These are phyloP conservation scores for Amanita brunnescens DNA, from an alignment of 768 basidiomycete genomes.

Conservation along the genomic window DNA sequence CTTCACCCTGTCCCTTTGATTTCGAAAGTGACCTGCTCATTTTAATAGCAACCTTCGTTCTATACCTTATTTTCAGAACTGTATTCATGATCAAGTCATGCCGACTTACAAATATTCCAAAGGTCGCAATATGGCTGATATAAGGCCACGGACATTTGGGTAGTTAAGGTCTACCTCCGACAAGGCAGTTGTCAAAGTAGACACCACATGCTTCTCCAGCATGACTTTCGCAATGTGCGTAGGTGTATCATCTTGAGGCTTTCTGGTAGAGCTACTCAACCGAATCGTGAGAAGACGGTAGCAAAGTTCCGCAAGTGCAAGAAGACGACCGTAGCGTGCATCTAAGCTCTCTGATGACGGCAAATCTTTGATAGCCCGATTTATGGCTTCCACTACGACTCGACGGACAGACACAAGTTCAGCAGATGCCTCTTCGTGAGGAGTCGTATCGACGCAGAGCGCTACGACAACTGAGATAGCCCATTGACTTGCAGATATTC, in stretches of 20 bases:
- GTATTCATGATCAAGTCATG: neutral
- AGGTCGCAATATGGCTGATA: constrained; percentile 83
- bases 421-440: constrained; percentile 48
- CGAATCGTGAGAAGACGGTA: constrained; percentile 79
- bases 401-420: constrained; percentile 90
- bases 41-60: constrained; percentile 96
- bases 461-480: constrained; percentile 87
- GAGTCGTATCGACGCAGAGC: constrained; percentile 80
- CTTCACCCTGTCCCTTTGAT: constrained; percentile 46
- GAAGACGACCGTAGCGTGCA: constrained; percentile 77
- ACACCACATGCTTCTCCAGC: constrained; percentile 96
- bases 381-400: constrained; percentile 83
- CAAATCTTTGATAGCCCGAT: constrained; percentile 78
- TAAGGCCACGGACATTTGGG: constrained; percentile 78
- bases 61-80: constrained; percentile 22
- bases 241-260: constrained; percentile 62
- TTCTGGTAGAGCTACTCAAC: constrained; percentile 50
- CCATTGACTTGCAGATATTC: constrained; percentile 68
- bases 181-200: constrained; percentile 77
- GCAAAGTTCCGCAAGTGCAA: constrained; percentile 82
- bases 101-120: constrained; percentile 76
- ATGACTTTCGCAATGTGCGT: constrained; percentile 95
- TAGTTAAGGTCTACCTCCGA: constrained; percentile 95
- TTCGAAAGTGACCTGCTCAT: constrained; percentile 80
- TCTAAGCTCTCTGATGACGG: constrained; percentile 52